phyloP scores from a whole-genome alignment of 1,284 basidiomycete genomes.

The Lentinula novae-zelandiae region DNA sequence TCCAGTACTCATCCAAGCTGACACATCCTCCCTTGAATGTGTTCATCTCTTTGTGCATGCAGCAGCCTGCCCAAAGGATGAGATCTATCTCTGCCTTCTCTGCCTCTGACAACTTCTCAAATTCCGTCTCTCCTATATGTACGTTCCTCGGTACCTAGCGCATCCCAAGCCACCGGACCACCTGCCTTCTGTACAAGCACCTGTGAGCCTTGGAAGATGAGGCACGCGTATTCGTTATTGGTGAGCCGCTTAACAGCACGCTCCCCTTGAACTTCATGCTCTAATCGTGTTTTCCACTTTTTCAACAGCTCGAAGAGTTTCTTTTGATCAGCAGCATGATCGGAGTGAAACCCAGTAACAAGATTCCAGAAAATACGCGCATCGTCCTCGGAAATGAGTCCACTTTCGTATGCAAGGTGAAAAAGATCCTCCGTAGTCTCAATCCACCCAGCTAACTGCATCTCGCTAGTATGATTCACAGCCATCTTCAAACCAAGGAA shows the following conservation, averaged over 20 bases:
- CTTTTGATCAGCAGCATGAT: conserved; percentile 20
- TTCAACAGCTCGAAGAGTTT: conserved; percentile 15
- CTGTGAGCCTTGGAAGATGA: conserved; percentile 1
- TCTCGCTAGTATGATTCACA: conserved; percentile 23
- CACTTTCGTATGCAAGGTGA: conserved; percentile 15
- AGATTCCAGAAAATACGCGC: conserved; percentile 4
- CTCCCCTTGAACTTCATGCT: conserved; percentile 11
- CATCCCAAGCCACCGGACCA: background rate
- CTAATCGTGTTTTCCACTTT: conserved; percentile 12
- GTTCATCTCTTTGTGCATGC: background rate
- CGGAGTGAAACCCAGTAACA: conserved; percentile 18
- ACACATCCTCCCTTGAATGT: conserved; percentile 23
- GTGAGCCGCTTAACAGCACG: background rate
- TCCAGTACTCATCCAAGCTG: conserved; percentile 15
- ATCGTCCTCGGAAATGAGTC: conserved; percentile 9
- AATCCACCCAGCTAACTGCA: conserved; percentile 22
- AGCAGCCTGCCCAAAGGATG: conserved; percentile 15
- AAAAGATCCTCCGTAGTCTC: conserved; percentile 16
- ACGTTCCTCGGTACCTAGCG: background rate
- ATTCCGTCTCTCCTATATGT: conserved; percentile 12
- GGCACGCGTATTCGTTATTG: background rate
- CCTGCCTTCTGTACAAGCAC: conserved; percentile 1
- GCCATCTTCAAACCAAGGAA: conserved; percentile 20
- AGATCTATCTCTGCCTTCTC: conserved; percentile 15
- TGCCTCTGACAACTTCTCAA: conserved; percentile 12